These are phyloP conservation scores for Syncephalastrum monosporum DNA, from an alignment of 371 early-diverging fungal genomes.

Conservation along the genomic window DNA sequence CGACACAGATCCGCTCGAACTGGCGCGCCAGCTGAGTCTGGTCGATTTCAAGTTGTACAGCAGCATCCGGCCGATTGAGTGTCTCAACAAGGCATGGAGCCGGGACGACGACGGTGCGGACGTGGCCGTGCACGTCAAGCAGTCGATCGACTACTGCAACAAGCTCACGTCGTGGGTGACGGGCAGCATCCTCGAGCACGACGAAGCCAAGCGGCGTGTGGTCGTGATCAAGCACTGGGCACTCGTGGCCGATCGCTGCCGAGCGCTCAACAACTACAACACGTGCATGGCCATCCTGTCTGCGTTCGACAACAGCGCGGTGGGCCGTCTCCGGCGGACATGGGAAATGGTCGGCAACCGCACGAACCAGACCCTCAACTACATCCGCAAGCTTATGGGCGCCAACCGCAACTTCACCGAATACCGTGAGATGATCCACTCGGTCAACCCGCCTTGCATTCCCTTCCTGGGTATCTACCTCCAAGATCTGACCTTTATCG, in stretches of 20 bases:
- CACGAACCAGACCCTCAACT: slow-evolving; percentile 49
- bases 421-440: slow-evolving; percentile 85
- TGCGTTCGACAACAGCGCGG: slow-evolving; percentile 85
- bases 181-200: slow-evolving; percentile 70
- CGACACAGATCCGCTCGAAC: slow-evolving; percentile 89
- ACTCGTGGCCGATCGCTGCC: slow-evolving; percentile 75
- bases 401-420: slow-evolving; percentile 80
- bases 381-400: slow-evolving; percentile 70
- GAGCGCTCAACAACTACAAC: slow-evolving; percentile 87
- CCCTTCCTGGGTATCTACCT: slow-evolving; percentile 90
- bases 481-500: slow-evolving; percentile 92
- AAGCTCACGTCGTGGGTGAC: slow-evolving; percentile 80
- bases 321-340: slow-evolving; percentile 88
- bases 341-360: slow-evolving; percentile 75
- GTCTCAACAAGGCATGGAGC: slow-evolving; percentile 89
- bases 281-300: slow-evolving; percentile 89
- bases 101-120: slow-evolving; percentile 65
- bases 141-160: slow-evolving; percentile 71
- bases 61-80: slow-evolving; percentile 83
- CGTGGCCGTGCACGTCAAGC: slow-evolving; percentile 69
- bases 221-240: slow-evolving; percentile 83
- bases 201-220: slow-evolving; percentile 78
- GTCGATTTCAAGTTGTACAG: slow-evolving; percentile 80
- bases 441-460: slow-evolving; percentile 87
- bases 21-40: slow-evolving; percentile 92